phyloP scores from a whole-genome alignment of 2,329 filamentous ascomycete genomes.

The Penicillium freii region DNA sequence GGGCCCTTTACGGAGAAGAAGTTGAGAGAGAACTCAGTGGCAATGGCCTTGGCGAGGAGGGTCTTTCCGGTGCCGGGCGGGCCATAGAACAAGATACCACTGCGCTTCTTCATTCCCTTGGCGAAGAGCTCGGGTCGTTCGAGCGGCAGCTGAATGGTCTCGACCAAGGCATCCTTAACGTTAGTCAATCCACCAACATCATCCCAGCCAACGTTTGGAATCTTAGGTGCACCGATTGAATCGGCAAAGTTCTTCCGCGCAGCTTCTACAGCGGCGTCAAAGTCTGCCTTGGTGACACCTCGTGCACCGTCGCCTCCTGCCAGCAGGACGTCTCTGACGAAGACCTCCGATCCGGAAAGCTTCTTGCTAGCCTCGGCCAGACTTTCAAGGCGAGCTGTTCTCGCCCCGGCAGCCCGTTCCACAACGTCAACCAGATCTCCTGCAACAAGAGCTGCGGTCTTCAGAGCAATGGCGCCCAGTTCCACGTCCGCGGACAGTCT shows the following conservation, averaged over 20 bases:
- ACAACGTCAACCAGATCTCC: slow-evolving; percentile 94
- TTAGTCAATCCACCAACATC: slow-evolving; percentile 91
- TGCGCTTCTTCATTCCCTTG: slow-evolving; percentile 97
- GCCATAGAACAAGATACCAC: slow-evolving; percentile 97
- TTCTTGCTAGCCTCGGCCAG: slow-evolving; percentile 54
- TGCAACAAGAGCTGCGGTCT: slow-evolving; percentile 92
- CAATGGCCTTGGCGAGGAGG: slow-evolving; percentile 96
- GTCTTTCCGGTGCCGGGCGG: slow-evolving; percentile 99
- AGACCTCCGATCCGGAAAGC: slow-evolving; percentile 47
- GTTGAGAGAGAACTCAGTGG: slow-evolving; percentile 98
- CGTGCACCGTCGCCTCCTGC: slow-evolving; percentile 77
- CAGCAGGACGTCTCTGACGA: slow-evolving; percentile 78
- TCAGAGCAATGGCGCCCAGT: slow-evolving; percentile 79
- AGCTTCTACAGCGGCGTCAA: slow-evolving; percentile 89
- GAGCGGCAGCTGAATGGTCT: slow-evolving; percentile 91
- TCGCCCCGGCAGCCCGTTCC: slow-evolving; percentile 78
- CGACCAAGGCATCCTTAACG: slow-evolving; percentile 94
- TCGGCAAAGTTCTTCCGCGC: slow-evolving; percentile 98
- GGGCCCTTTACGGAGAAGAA: slow-evolving; percentile 99
- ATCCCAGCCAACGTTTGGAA: slow-evolving; percentile 93
- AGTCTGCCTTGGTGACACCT: slow-evolving; percentile 77
- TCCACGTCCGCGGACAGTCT: slow-evolving; percentile 81
- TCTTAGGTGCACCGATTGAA: slow-evolving; percentile 94
- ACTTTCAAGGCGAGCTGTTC: slow-evolving; percentile 70
- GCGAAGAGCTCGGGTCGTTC: slow-evolving; percentile 91